Base-by-base conservation (phyloP, 2,329 filamentous ascomycete species). In the Fusarium duplospermum region DNA sequence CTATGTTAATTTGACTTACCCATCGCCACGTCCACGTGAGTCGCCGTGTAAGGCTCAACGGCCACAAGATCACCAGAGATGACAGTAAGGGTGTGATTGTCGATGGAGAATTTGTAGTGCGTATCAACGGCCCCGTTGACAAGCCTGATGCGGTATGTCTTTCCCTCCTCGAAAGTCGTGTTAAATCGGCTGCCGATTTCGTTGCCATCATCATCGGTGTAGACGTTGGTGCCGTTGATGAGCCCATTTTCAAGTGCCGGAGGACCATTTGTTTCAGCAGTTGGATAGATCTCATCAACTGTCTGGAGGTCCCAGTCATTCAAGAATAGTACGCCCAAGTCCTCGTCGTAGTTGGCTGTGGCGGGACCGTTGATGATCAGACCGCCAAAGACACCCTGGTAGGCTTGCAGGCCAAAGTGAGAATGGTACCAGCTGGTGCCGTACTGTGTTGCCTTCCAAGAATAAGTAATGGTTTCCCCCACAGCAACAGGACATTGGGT, bases 371-470 rank as follows among this genome's bases (percentile, higher is more conserved):
- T 86, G 74, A 93, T 89, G 20, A 92, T 81, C 38, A 93, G 88
- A 3, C 86, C 86, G 0, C 91, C 91, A 31, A 89, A 83, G 1
- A 92, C 81, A 1, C 91, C 91, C 64, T 91, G 85, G 80, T 82
- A 86, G 0, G 82, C 80, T 67, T 86, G 84, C 0, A 85, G 76
- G 4, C 83, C 83, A 74, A 88, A 89, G 24, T 90, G 88, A 13
- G 87, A 90, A 77, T 92, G 90, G 72, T 91, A 91, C 89, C 89
- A 92, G 77, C 89, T 91, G 6, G 89, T 89, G 24, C 90, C 90
- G 4, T 87, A 82, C 82, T 90, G 89, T 45, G 87, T 69, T 47
- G 89, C 88, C 33, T 81, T 86, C 78, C 91, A 91, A 69, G 87
- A 85, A 77, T 91, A 93, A 4, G 85, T 88, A 71, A 92, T 88